Conservation (phyloP, 73 alveolate species). For the Paramecium biaurelia region DNA sequence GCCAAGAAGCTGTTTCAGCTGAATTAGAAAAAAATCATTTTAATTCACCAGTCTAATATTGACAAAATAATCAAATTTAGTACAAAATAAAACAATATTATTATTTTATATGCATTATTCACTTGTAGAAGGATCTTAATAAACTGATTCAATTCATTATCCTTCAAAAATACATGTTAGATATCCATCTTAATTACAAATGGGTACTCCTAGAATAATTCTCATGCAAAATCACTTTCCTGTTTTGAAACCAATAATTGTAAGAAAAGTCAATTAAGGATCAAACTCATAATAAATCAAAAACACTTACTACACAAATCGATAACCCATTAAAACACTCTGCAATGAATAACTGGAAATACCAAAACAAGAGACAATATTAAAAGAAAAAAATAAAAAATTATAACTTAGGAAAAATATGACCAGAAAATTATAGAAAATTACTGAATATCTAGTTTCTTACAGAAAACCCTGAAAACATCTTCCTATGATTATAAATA, state of each 20-base stretch:
- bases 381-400: background rate
- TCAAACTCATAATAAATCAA: background rate
- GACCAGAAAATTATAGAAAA: background rate
- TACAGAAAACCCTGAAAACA: background rate
- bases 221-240: background rate
- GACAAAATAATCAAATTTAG: background rate
- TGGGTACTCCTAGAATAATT: conserved; percentile 6
- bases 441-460: background rate
- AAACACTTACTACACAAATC: background rate
- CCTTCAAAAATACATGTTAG: background rate
- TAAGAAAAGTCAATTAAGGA: background rate
- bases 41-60: conserved; percentile 32
- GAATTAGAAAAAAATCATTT: background rate
- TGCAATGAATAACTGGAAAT: background rate
- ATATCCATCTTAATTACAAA: background rate
- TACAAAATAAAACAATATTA: background rate
- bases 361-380: background rate
- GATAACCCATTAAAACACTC: background rate
- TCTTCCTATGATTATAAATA: background rate
- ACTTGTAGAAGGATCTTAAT: conserved; percentile 10
- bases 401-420: background rate
- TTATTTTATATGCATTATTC: background rate
- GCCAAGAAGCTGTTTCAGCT: background rate
- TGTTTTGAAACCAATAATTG: background rate
- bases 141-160: background rate